These are phyloP conservation scores for Colletotrichum gloeosporioides DNA, from an alignment of 2,329 filamentous ascomycete genomes.

Conservation along the genomic window DNA sequence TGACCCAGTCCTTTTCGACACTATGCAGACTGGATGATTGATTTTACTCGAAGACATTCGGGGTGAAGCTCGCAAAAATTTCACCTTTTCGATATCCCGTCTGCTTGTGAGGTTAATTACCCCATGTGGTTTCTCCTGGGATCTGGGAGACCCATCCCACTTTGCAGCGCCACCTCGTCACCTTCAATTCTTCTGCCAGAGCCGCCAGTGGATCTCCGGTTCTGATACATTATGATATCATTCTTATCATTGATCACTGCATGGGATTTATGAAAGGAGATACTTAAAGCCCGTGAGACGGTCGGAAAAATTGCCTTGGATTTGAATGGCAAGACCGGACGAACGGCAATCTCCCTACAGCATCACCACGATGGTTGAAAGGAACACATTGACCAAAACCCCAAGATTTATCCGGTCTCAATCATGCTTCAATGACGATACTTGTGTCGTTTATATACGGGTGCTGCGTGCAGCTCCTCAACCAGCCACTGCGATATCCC, in stretches of 20 bases:
- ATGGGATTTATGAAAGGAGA: neutral
- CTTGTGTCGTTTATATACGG: too few relatives aligned
- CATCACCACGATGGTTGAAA: neutral
- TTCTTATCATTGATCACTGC: neutral
- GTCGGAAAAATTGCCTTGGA: neutral
- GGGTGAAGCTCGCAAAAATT: neutral
- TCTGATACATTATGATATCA: neutral
- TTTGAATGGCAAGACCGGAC: neutral
- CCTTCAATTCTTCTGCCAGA: neutral
- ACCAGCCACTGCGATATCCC: too few relatives aligned
- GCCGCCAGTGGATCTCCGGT: neutral
- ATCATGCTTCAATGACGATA: too few relatives aligned
- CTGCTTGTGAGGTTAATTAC: neutral
- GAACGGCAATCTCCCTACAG: neutral
- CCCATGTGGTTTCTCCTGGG: neutral
- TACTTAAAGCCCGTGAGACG: neutral
- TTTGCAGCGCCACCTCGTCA: neutral
- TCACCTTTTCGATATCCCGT: neutral
- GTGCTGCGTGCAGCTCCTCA: too few relatives aligned
- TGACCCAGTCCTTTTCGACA: neutral
- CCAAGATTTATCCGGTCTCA: too few relatives aligned
- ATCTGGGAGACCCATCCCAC: neutral
- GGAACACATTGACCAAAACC: neutral
- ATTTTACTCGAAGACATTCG: neutral
- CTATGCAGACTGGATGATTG: rapidly evolving